A percentile compares a stretch with the other conserved stretches of the same genome.
Conservation (phyloP, 2,329 filamentous ascomycete species). For the Sphaerostilbella broomeana region DNA sequence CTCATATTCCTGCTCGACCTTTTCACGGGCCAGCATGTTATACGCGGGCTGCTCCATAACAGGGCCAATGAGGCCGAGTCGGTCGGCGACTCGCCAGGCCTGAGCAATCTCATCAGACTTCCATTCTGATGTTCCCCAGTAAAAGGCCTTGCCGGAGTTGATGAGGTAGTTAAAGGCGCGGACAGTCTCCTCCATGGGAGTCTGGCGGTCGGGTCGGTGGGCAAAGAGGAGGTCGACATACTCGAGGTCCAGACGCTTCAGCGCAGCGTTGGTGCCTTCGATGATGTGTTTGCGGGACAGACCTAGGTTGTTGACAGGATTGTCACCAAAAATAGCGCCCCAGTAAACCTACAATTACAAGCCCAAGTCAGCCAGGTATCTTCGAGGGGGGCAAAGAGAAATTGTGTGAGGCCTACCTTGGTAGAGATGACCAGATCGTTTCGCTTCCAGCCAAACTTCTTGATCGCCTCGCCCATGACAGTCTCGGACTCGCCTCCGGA, state of each 20-base stretch:
- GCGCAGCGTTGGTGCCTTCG: conserved; percentile 55
- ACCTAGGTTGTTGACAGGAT: conserved; percentile 59
- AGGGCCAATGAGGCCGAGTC: conserved; percentile 54
- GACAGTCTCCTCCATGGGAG: conserved; percentile 65
- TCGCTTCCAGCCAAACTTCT: conserved; percentile 53
- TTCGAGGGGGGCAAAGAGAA: background rate
- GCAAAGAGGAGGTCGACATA: conserved; percentile 66
- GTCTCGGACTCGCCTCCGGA: conserved; percentile 55
- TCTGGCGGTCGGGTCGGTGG: conserved; percentile 60
- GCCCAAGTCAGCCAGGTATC: background rate
- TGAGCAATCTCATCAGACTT: conserved; percentile 58
- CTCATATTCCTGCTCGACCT: conserved; percentile 57
- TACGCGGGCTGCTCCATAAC: conserved; percentile 62
- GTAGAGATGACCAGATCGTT: conserved; percentile 56
- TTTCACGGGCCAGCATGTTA: conserved; percentile 55
- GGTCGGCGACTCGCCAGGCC: conserved; percentile 55
- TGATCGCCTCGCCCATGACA: conserved; percentile 55
- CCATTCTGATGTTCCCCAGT: conserved; percentile 67
- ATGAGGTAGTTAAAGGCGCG: conserved; percentile 66
- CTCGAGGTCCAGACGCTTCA: conserved; percentile 50
- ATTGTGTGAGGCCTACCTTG: conserved; percentile 36
- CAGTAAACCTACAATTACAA: conserved; percentile 50
- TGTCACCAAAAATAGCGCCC: conserved; percentile 53
- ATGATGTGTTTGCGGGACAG: conserved; percentile 64
- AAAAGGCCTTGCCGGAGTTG: conserved; percentile 59